Base-by-base conservation (phyloP, 2,329 filamentous ascomycete species). In the Fusarium tupiense region DNA sequence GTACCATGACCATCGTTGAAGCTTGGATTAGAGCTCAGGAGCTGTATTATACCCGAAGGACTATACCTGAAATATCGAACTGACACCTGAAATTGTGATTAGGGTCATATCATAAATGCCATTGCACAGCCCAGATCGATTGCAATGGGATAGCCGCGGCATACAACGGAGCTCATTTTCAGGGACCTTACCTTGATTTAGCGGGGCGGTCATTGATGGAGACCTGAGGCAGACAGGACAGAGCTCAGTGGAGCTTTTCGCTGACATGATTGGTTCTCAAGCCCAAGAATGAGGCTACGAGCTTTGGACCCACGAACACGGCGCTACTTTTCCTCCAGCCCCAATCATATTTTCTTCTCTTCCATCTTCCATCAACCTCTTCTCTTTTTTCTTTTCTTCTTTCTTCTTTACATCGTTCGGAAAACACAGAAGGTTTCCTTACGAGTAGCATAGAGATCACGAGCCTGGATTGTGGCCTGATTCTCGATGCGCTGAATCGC, bases 281-380 rank as follows among this genome's bases (percentile, higher is more conserved):
- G 22, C 58, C 61, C 58, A 53, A 44, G 67, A 53, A 62, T 70
- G 65, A 65, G 54, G 57, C 67, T 66, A 54, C 54, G 47, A 53
- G 58, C 54, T 65, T 62, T 59, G 54, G 73, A 69, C 73, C 75
- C 76, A 78, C 75, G 38, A 58, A 67, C 71, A 67, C 59, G 70
- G 58, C 69, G 67, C 60, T 72, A 73, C 71, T 78, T 76, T 74
- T 78, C 67, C 65, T 76, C 64, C 68, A 73, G 60, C 63, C 76
- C 76, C 75, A 77, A 78, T 78, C 76, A 74, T 62, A 69, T 64
- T 66, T 73, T 73, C 73, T 77, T 73, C 71, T 66, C 74, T 47
- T 74, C 72, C 72, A 76, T 64, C 65, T 67, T 61, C 64, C 72
- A 41, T 76, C 69, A 72, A 68, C 54, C 58, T 67, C 71, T 69